A percentile compares a stretch with the other conserved stretches of the same genome.
Evolutionary conservation across 2,329 filamentous ascomycete genomes (phyloP).

Genomic region (Colletotrichum incanum): DNA sequence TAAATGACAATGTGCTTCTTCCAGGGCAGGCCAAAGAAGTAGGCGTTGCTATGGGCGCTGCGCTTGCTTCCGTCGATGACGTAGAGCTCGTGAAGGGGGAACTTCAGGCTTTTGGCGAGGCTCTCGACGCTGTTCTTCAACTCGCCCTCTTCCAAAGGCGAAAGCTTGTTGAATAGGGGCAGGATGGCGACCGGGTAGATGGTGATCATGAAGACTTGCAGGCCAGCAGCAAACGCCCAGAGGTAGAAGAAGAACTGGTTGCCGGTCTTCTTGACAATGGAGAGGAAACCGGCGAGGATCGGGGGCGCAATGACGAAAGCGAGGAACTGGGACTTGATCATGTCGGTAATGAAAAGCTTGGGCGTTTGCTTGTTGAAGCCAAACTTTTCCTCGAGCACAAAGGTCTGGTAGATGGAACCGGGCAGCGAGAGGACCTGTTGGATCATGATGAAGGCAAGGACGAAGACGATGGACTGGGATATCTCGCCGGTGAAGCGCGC

Average conservation of each 20-base stretch:
- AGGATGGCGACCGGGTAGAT: conserved; percentile 96
- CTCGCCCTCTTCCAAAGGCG: conserved; percentile 87
- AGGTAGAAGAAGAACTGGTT: conserved; percentile 98
- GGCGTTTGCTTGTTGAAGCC: conserved; percentile 99
- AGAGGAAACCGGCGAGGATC: conserved; percentile 91
- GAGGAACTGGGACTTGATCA: conserved; percentile 91
- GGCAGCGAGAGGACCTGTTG: conserved; percentile 86
- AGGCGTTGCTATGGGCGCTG: conserved; percentile 89
- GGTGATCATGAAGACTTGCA: conserved; percentile 96
- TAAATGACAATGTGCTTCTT: conserved; percentile 99
- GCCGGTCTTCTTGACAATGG: conserved; percentile 95
- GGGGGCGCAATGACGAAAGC: conserved; percentile 86
- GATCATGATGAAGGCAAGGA: conserved; percentile 88
- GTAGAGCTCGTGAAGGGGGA: conserved; percentile 92
- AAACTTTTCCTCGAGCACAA: conserved; percentile 96
- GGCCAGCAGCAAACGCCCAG: conserved; percentile 90
- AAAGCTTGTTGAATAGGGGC: conserved; percentile 98
- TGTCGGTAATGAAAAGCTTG: conserved; percentile 88
- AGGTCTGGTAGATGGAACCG: conserved; percentile 90
- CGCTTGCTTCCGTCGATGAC: conserved; percentile 95
- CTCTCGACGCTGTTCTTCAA: conserved; percentile 91
- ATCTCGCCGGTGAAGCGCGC: conserved; percentile 91
- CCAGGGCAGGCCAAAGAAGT: conserved; percentile 98
- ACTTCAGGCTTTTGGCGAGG: conserved; percentile 86
- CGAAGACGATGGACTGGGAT: conserved; percentile 91